Evolutionary conservation across 129 eudicot species (phyloP).

Genomic region (Flaveria linearis): DNA sequence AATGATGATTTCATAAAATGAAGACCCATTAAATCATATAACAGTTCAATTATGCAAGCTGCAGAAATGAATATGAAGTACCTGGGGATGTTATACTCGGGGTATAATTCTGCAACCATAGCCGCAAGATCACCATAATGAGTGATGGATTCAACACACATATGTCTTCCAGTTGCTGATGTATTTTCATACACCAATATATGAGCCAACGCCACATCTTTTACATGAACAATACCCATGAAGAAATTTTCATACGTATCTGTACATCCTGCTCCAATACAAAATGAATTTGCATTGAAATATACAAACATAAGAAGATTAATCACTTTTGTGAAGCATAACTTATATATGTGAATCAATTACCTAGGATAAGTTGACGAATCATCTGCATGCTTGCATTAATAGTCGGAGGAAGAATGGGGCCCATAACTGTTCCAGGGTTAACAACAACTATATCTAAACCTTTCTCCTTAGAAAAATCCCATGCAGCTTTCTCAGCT

Average conservation of each 20-base stretch:
- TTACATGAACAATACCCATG: constrained; percentile 87
- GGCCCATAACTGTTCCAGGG: constrained; percentile 94
- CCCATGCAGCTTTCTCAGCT: constrained; percentile 96
- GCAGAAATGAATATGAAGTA: constrained; percentile 20
- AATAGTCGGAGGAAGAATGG: constrained; percentile 71
- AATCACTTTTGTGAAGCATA: background rate
- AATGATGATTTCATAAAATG: background rate
- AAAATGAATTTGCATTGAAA: background rate
- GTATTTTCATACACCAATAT: constrained; percentile 81
- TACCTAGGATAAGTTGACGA: constrained; percentile 91
- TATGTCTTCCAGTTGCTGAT: constrained; percentile 76
- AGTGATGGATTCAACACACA: constrained; percentile 78
- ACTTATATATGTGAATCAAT: constrained; percentile 13
- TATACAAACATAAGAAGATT: background rate
- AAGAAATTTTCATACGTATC: constrained; percentile 58
- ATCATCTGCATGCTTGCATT: constrained; percentile 85
- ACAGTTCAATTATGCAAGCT: background rate
- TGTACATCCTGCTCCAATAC: constrained; percentile 59
- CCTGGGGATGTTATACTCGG: constrained; percentile 85
- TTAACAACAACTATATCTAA: constrained; percentile 83
- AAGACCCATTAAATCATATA: background rate
- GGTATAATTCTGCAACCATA: constrained; percentile 81
- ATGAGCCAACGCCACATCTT: constrained; percentile 92
- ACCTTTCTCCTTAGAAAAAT: constrained; percentile 74
- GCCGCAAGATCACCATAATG: constrained; percentile 90